These are phyloP conservation scores for Zymoseptoria pseudotritici DNA, from an alignment of 2,329 filamentous ascomycete species.

Conservation along the genomic window DNA sequence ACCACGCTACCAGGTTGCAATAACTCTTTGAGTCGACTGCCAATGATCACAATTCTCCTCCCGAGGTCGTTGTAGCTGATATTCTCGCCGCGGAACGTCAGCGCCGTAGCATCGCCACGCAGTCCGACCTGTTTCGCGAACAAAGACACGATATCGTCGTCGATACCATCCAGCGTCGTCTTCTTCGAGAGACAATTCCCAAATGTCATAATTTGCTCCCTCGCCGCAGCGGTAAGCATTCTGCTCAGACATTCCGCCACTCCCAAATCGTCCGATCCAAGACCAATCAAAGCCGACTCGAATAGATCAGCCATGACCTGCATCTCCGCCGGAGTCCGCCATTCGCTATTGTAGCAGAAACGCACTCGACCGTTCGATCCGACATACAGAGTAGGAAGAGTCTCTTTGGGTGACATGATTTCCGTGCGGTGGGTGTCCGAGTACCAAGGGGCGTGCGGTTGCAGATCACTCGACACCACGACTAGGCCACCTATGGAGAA, in stretches of 20 bases:
- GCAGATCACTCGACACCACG: neutral
- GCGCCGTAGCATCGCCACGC: neutral
- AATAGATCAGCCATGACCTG: constrained; percentile 1
- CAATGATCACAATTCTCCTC: neutral
- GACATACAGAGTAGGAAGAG: constrained; percentile 1
- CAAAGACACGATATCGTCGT: constrained; percentile 1
- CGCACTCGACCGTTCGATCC: neutral
- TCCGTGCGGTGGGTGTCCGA: neutral
- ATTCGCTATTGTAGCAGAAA: constrained; percentile 3
- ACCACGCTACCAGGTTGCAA: neutral
- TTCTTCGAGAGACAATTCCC: neutral
- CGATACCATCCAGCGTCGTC: neutral
- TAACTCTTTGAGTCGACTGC: neutral
- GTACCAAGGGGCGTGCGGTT: neutral
- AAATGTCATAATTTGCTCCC: neutral
- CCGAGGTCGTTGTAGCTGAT: neutral
- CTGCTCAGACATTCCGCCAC: neutral
- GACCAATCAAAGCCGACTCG: neutral
- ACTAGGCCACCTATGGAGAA: constrained; percentile 3
- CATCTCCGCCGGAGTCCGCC: constrained; percentile 2
- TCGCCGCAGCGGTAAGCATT: neutral
- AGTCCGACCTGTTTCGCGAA: neutral
- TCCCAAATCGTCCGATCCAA: neutral
- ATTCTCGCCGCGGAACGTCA: neutral
- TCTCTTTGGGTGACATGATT: constrained; percentile 4